These are phyloP conservation scores for Scheffersomyces ergatensis DNA, from an alignment of 805 yeast genomes.

Conservation along the genomic window DNA sequence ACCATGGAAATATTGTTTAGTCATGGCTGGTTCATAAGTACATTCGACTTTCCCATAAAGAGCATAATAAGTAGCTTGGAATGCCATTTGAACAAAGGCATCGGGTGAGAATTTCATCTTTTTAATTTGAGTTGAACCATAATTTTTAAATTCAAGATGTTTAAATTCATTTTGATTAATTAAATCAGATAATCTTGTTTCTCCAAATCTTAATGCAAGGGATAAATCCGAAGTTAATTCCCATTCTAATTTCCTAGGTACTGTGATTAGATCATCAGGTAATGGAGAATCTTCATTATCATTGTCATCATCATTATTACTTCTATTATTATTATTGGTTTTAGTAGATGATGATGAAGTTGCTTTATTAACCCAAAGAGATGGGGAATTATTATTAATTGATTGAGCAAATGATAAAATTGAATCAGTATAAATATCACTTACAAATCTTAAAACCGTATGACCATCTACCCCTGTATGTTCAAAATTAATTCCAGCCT, in stretches of 20 bases:
- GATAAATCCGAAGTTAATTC: conserved; percentile 72
- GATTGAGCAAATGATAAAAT: conserved; percentile 81
- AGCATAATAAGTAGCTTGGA: conserved; percentile 90
- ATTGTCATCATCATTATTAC: conserved; percentile 4
- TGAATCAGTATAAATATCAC: conserved; percentile 89
- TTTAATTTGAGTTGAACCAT: conserved; percentile 77
- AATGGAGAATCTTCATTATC: too few species aligned
- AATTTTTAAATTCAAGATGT: conserved; percentile 68
- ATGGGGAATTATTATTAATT: conserved; percentile 73
- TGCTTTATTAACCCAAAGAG: conserved; percentile 56
- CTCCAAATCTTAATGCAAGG: conserved; percentile 82
- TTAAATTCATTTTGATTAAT: conserved; percentile 88
- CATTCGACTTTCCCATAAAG: conserved; percentile 90
- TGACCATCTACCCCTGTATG: conserved; percentile 97
- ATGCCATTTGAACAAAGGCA: conserved; percentile 91
- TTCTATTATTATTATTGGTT: conserved; percentile 1
- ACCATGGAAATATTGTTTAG: conserved; percentile 82
- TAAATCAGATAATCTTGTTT: conserved; percentile 81
- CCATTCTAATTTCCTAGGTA: conserved; percentile 90
- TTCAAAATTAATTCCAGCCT: conserved; percentile 91
- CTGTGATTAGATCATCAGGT: conserved; percentile 50
- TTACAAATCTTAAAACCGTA: conserved; percentile 82
- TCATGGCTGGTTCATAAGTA: conserved; percentile 96
- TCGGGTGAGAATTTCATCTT: conserved; percentile 88
- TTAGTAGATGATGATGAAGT: conserved; percentile 14